Conservation (phyloP, 768 basidiomycete species). For the Lactarius sp. region DNA sequence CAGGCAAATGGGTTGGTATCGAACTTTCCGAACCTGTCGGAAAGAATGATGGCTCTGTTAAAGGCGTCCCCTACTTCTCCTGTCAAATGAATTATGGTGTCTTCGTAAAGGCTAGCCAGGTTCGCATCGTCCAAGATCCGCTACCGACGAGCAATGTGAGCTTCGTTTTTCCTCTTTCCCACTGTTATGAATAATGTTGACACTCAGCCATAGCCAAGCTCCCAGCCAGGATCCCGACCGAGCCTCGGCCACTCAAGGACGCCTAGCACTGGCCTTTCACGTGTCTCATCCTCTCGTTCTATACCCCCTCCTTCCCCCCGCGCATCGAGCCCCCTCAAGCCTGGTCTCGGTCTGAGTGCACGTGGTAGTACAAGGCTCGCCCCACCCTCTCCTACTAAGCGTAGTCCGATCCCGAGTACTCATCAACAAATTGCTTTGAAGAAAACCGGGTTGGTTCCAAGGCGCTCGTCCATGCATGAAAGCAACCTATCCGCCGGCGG, state of each 20-base stretch:
- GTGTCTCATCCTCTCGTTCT: slow-evolving; percentile 19
- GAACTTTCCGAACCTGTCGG: slow-evolving; percentile 79
- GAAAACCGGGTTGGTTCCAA: slow-evolving; percentile 34
- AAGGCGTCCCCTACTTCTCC: slow-evolving; percentile 73
- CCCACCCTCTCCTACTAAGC: slow-evolving; percentile 55
- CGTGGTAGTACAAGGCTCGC: slow-evolving; percentile 19
- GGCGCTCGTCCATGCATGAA: slow-evolving; percentile 38
- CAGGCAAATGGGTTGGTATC: slow-evolving; percentile 94
- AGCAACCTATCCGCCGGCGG: slow-evolving; percentile 29
- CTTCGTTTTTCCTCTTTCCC: neutral
- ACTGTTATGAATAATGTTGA: neutral
- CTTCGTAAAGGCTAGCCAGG: slow-evolving; percentile 83
- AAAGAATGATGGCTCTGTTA: slow-evolving; percentile 93
- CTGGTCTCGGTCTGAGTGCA: slow-evolving; percentile 18
- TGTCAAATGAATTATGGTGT: slow-evolving; percentile 78
- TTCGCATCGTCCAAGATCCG: slow-evolving; percentile 45
- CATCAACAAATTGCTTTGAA: slow-evolving; percentile 14
- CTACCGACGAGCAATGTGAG: slow-evolving; percentile 5
- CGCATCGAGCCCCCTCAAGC: slow-evolving; percentile 17
- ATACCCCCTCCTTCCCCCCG: slow-evolving; percentile 23
- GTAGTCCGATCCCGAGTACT: slow-evolving; percentile 29
- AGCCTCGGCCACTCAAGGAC: slow-evolving; percentile 17
- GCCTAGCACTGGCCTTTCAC: slow-evolving; percentile 18
- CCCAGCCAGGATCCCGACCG: neutral
- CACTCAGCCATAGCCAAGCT: slow-evolving; percentile 6